Base-by-base conservation (phyloP, 371 early-diverging fungal genomes). In the Saksenaea vasiformis region DNA sequence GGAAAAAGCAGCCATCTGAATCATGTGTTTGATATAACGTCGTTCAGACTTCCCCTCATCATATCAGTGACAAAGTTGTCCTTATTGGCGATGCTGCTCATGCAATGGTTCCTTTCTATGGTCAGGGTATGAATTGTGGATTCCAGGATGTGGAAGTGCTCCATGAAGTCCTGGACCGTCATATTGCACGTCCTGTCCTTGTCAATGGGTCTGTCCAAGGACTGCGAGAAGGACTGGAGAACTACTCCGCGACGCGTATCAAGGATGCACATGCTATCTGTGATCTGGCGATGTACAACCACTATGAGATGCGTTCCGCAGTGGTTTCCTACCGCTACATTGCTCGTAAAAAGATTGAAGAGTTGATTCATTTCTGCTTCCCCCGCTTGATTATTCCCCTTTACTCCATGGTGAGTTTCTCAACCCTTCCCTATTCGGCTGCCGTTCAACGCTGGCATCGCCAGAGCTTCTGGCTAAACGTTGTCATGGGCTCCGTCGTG, bases 111-210 rank as follows among this genome's bases (percentile, higher is more conserved):
- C 98, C 98, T 5, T 98, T 98, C 69, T 98, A 92, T 54, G 95
- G 93, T 5, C 93, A 95, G 67, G 98, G 98, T 3, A 96, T 98
- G 98, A 98, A 98, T 76, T 95, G 95, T 77, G 99, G 99, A 1
- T 95, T 98, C 65, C 96, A 98, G 72, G 99, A 98, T 66, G 86
- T 94, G 15, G 82, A 88, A 39, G 87, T 89, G 17, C 82, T 98
- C 3, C 88, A 93, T 62, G 66, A 83, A 19, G 80, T 93, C 13
- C 65, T 95, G 41, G 85, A 84, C 36, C 68, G 78, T 37, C 84
- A 87, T 55, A 53, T 80, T 27, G 82, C 88, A 17, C 58, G 70
- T 5, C 70, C 77, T 22, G 34, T 66, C 41, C 38, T 65, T 22
- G 37, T 35, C 43, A 39, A 69, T 1, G 57, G 54, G 3, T 59